Evolutionary conservation across 345 rosid species (phyloP).

Genomic region (Isatis tinctoria): DNA sequence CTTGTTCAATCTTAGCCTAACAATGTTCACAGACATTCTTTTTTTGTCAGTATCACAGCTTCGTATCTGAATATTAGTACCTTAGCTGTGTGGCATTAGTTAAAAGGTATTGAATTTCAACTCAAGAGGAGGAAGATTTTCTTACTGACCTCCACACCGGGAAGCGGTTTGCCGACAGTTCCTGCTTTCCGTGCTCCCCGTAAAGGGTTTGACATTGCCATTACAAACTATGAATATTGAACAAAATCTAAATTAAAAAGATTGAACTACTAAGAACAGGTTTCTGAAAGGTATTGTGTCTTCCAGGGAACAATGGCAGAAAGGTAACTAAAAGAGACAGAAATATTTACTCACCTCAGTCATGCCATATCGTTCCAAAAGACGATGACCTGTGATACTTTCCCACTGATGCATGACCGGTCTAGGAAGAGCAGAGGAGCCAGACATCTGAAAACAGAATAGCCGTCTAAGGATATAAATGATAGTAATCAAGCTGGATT

Average conservation of each 20-base stretch:
- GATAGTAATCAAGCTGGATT: neutral
- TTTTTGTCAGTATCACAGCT: constrained; percentile 1
- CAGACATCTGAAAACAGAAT: constrained; percentile 63
- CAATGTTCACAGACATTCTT: constrained; percentile 10
- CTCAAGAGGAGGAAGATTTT: neutral
- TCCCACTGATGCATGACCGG: constrained; percentile 98
- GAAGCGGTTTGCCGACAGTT: constrained; percentile 95
- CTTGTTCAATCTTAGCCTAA: constrained; percentile 73
- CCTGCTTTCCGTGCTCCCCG: constrained; percentile 77
- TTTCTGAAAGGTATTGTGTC: constrained; percentile 1
- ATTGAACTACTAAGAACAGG: neutral
- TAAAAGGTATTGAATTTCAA: neutral
- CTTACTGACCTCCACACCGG: constrained; percentile 80
- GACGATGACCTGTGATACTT: constrained; percentile 87
- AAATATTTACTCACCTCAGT: constrained; percentile 61
- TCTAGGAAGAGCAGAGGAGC: constrained; percentile 94
- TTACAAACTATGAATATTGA: constrained; percentile 61
- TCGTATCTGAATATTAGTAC: neutral
- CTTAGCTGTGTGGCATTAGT: neutral
- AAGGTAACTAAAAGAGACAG: neutral
- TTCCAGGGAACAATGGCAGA: neutral
- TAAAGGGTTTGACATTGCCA: constrained; percentile 93
- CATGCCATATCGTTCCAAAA: constrained; percentile 98
- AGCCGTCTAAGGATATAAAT: neutral
- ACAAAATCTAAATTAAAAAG: neutral